These are phyloP conservation scores for Colletotrichum echinochloae DNA, from an alignment of 2,329 filamentous ascomycete genomes.

Conservation along the genomic window DNA sequence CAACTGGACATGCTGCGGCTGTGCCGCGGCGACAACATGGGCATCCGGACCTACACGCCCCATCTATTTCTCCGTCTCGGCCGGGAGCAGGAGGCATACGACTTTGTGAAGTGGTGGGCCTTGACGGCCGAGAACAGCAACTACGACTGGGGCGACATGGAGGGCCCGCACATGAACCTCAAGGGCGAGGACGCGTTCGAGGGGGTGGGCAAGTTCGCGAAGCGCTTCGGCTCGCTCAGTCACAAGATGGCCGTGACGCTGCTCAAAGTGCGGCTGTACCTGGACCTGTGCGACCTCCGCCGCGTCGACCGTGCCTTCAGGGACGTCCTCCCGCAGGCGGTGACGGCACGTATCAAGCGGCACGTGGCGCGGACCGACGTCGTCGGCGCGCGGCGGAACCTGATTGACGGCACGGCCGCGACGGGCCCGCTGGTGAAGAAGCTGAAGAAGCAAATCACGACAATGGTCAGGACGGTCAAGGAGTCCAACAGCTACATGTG, in stretches of 20 bases:
- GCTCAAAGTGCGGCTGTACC: conserved; percentile 46
- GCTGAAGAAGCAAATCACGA: conserved; percentile 14
- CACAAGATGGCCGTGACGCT: conserved; percentile 41
- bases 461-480: not conserved
- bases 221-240: conserved; percentile 29
- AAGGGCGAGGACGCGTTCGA: conserved; percentile 43
- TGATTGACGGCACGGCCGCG: not conserved
- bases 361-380: conserved; percentile 5
- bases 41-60: conserved; percentile 56
- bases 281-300: conserved; percentile 45
- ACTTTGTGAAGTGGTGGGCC: conserved; percentile 54
- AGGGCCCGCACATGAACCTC: conserved; percentile 42
- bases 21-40: conserved; percentile 58
- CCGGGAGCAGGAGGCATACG: conserved; percentile 63
- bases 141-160: conserved; percentile 43
- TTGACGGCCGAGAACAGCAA: conserved; percentile 32
- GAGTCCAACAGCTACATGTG: not conserved
- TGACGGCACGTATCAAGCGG: conserved; percentile 7
- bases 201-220: conserved; percentile 14
- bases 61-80: conserved; percentile 58
- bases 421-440: not conserved
- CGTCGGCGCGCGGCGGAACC: not conserved
- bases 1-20: conserved; percentile 58
- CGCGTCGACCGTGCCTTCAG: conserved; percentile 8
- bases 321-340: not conserved